A percentile compares a stretch with the other conserved stretches of the same genome.
Conservation (phyloP, 495 filamentous ascomycete species). For the Daldinia decipiens region DNA sequence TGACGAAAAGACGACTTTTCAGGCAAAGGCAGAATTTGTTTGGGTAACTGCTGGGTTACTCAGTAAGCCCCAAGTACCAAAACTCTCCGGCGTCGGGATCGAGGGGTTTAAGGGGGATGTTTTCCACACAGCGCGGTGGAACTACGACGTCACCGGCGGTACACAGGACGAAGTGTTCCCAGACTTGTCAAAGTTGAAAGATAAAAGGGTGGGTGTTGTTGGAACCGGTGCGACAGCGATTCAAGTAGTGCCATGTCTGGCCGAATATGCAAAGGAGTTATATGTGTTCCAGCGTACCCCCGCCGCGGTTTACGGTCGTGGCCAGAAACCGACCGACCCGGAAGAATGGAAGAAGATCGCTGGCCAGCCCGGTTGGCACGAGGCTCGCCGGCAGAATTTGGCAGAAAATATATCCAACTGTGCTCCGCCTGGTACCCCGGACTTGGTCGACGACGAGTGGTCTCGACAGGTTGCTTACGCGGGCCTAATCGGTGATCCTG, state of each 20-base stretch:
- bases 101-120: conserved; percentile 57
- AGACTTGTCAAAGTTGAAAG: conserved; percentile 56
- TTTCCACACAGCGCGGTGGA: conserved; percentile 66
- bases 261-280: conserved; percentile 61
- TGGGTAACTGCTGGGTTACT: conserved; percentile 54
- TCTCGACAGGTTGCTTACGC: conserved; percentile 45
- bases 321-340: conserved; percentile 60
- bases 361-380: conserved; percentile 57
- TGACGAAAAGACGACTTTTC: conserved; percentile 41
- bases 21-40: conserved; percentile 52
- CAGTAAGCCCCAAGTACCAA: conserved; percentile 58
- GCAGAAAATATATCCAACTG: conserved; percentile 44
- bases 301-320: conserved; percentile 59
- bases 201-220: conserved; percentile 63
- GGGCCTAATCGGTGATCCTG: conserved; percentile 48
- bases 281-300: conserved; percentile 68
- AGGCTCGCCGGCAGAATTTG: conserved; percentile 52
- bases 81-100: conserved; percentile 53
- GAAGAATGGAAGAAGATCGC: conserved; percentile 58
- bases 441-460: conserved; percentile 59
- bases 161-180: conserved; percentile 51
- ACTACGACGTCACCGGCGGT: conserved; percentile 65
- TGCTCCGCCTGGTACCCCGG: conserved; percentile 39
- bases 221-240: conserved; percentile 67
- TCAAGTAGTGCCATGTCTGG: conserved; percentile 62